Evolutionary conservation across 108 stramenopile species (phyloP), one percentile per base, ranked within the genome.

Genomic region (Epithemia pelagica): DNA sequence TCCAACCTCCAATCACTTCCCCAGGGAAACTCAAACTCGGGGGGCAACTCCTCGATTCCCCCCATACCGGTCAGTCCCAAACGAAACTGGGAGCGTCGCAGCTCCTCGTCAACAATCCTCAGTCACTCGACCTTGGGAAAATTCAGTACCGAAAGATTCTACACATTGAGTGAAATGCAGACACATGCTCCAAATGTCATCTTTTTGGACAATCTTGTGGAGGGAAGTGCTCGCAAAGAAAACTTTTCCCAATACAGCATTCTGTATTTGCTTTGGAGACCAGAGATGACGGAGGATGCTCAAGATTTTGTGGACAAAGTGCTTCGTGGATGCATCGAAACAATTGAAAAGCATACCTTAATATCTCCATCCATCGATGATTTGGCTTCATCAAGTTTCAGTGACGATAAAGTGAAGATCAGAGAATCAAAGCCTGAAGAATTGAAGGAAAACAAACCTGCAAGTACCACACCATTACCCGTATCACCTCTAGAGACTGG

Each of bases 231-330:
- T 30, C 53, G 0, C 46, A 10, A 15, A 46, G 23, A 30, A 0
- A 37, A 52, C 37, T 53, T 78, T 0, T 75, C 78, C 28, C 32
- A 76, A 19, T 84, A 63, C 28, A 54, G 79, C 8, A 72, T 87
- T 57, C 58, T 87, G 21, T 87, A 87, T 61, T 28, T 87, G 10
- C 30, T 82, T 52, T 87, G 86, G 86, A 77, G 66, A 25, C 64
- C 68, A 21, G 59, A 78, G 5, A 73, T 62, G 21, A 59, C 58
- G 28, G 26, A 26, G 22, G 51, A 33, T n/a, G 53, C 54, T 19
- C 56, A 61, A 54, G 60, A 30, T 10, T 71, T 67, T 62, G 30
- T 25, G 1, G 37, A 61, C 21, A 0, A 54, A 18, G 31, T 57
- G 18, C 10, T 75, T 25, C 46, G 28, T 28, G 28, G 10, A n/a